A percentile compares a stretch with the other conserved stretches of the same genome.
These are phyloP conservation scores for Turnera subulata DNA, from an alignment of 345 rosid species.

Conservation along the genomic window DNA sequence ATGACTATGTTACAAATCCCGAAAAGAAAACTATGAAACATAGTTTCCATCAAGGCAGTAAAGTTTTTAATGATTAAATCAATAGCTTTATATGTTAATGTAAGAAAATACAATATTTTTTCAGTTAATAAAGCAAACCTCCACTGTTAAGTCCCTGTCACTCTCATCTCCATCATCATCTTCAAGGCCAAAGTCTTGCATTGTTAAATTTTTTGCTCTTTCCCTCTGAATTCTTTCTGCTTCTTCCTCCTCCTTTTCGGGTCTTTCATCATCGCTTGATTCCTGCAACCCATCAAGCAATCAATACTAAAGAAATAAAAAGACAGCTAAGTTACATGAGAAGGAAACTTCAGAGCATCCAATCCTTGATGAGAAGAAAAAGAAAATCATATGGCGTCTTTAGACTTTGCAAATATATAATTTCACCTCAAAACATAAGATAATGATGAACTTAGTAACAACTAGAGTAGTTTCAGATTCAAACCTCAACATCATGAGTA, in stretches of 20 bases:
- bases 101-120: background rate
- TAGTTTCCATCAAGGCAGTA: no score
- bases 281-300: slow-evolving; percentile 35
- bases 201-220: slow-evolving; percentile 41
- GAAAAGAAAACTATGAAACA: no score
- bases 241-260: slow-evolving; percentile 63
- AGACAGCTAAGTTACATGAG: no score
- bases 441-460: background rate
- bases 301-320: background rate
- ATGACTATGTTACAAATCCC: background rate
- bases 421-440: background rate
- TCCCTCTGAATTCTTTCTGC: slow-evolving; percentile 44
- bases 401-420: background rate
- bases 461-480: slow-evolving; percentile 4
- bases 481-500: slow-evolving; percentile 56
- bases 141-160: slow-evolving; percentile 60
- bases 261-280: slow-evolving; percentile 82
- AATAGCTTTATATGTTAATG: no score
- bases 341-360: background rate
- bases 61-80: no score
- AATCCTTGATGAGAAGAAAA: background rate
- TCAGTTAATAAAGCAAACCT: slow-evolving; percentile 28
- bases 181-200: slow-evolving; percentile 74
- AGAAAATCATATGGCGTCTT: background rate
- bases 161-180: slow-evolving; percentile 47